Evolutionary conservation across 805 yeast genomes (phyloP), one percentile per base, ranked within the genome.

Genomic region (Barnettozyma siamensis): DNA sequence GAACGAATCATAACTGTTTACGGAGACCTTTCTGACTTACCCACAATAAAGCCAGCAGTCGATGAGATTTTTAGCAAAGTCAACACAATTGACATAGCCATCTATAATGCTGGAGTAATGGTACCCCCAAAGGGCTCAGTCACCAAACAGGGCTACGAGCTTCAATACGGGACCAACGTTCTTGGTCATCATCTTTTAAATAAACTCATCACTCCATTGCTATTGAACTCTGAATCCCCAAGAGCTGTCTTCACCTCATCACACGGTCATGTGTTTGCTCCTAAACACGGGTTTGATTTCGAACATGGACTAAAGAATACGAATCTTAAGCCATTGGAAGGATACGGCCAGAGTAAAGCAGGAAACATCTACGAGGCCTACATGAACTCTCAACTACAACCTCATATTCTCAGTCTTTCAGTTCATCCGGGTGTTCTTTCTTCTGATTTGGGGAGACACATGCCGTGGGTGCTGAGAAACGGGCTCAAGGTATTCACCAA

Each of bases 211-310:
- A 60, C 58, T 18, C 70, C 70, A 8, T 44, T 69, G 5, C 44
- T 74, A 18, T 44, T 63, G 20, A 48, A 59, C 21, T 55, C 72
- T 3, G 61, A 66, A 3, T 43, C 54, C 18, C 58, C 68, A 9
- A 58, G 78, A 38, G 58, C 72, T 30, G 64, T 73, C 8, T 73
- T 75, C 69, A 60, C 70, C 4, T 49, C 73, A 2, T 72, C 77
- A 1, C 35, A 60, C 29, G 69, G 62, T 1, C 70, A 64, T 31
- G 23, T 45, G 16, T 49, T 57, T 0, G 58, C 69, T 1, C 54
- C 58, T 5, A 26, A 42, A 7, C 58, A 58, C 18, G 68, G 63
- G 9, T 5, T 29, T 16, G 57, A 69, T 17, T 48, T 66, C 33
- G 57, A 61, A 46, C 63, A 59, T 35, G 65, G 64, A 43, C 50